Evolutionary conservation across 2,329 filamentous ascomycete genomes (phyloP).

Genomic region (Ciborinia camelliae): DNA sequence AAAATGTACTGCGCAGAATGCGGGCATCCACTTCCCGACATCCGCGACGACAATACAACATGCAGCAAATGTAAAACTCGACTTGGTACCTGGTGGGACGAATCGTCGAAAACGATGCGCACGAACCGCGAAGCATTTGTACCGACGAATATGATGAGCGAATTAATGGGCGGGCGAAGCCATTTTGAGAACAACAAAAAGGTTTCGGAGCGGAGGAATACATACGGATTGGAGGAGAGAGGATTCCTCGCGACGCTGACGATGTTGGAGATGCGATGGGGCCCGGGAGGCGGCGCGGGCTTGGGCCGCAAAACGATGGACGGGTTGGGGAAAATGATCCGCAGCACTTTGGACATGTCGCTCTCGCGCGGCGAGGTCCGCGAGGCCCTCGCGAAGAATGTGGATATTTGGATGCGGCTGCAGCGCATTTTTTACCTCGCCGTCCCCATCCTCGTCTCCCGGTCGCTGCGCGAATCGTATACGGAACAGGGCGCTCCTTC

Average conservation of each 20-base stretch:
- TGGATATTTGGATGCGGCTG: constrained; percentile 64
- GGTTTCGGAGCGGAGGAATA: constrained; percentile 30
- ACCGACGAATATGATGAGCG: constrained; percentile 18
- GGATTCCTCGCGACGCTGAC: constrained; percentile 59
- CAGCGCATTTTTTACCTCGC: constrained; percentile 59
- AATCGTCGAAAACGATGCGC: constrained; percentile 33
- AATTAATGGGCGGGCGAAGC: constrained; percentile 15
- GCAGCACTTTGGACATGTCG: constrained; percentile 61
- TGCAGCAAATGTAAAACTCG: constrained; percentile 37
- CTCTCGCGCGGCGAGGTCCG: constrained; percentile 56
- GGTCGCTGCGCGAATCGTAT: constrained; percentile 55
- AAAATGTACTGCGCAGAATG: constrained; percentile 36
- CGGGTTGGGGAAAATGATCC: constrained; percentile 55
- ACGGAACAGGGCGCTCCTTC: constrained; percentile 53
- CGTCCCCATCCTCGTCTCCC: constrained; percentile 56
- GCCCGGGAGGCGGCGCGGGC: constrained; percentile 52
- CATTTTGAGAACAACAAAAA: constrained; percentile 20
- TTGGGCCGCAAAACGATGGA: constrained; percentile 56
- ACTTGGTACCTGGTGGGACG: constrained; percentile 36
- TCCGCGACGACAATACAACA: constrained; percentile 31
- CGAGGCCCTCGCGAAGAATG: constrained; percentile 58
- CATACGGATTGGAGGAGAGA: constrained; percentile 59
- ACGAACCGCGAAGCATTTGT: constrained; percentile 35
- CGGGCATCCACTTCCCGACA: constrained; percentile 30
- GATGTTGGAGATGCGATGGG: constrained; percentile 50